phyloP scores from a whole-genome alignment of 2,329 filamentous ascomycete genomes.

The Phyllosticta paracitricarpa region DNA sequence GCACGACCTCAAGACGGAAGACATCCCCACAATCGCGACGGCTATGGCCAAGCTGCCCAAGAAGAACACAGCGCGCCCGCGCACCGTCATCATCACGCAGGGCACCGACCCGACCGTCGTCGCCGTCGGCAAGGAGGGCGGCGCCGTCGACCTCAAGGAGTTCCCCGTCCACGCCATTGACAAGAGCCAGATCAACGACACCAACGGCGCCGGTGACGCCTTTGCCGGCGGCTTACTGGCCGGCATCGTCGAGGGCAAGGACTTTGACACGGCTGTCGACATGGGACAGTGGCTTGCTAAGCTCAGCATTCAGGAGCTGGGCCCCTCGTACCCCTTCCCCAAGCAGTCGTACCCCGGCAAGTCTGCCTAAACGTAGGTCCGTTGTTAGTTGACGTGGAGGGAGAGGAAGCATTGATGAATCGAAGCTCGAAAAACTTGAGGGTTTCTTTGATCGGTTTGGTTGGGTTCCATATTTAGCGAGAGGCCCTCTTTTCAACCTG shows the following conservation, averaged over 20 bases:
- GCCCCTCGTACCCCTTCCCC: slow-evolving; percentile 45
- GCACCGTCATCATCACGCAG: slow-evolving; percentile 87
- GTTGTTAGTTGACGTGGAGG: neutral
- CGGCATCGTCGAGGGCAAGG: slow-evolving; percentile 75
- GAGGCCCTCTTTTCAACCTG: neutral
- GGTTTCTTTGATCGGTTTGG: neutral
- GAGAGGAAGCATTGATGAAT: neutral
- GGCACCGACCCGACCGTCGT: slow-evolving; percentile 86
- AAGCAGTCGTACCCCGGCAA: slow-evolving; percentile 29
- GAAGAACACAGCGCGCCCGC: slow-evolving; percentile 75
- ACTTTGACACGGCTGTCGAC: slow-evolving; percentile 68
- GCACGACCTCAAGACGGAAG: slow-evolving; percentile 62
- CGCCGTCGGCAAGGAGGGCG: slow-evolving; percentile 59
- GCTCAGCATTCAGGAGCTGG: slow-evolving; percentile 88
- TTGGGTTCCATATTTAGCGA: neutral
- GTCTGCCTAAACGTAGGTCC: neutral
- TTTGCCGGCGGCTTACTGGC: slow-evolving; percentile 93
- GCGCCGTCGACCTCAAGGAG: slow-evolving; percentile 56
- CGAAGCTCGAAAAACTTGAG: neutral
- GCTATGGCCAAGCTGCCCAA: slow-evolving; percentile 81
- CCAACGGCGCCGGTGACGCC: slow-evolving; percentile 92
- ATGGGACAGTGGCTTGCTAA: slow-evolving; percentile 95
- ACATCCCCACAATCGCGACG: slow-evolving; percentile 77
- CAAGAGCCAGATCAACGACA: slow-evolving; percentile 77
- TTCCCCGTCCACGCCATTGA: slow-evolving; percentile 75